A percentile compares a stretch with the other conserved stretches of the same genome.
Evolutionary conservation across 1,284 basidiomycete species (phyloP).

Genomic region (Trichosporon sp.): DNA sequence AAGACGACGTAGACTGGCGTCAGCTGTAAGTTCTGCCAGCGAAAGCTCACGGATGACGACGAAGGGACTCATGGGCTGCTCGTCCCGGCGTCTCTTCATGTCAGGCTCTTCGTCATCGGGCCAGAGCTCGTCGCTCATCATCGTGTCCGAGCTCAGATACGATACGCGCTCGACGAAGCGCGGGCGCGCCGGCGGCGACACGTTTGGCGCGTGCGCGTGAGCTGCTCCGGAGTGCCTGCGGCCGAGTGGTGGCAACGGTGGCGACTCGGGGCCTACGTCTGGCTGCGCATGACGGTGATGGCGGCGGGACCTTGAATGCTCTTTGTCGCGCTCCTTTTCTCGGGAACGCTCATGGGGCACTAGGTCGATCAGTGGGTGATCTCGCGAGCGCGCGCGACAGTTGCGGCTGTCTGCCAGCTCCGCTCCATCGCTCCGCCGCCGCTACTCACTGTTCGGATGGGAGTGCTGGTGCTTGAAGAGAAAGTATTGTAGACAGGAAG

Average conservation of each 20-base stretch:
- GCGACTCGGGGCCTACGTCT: not conserved
- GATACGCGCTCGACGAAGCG: not conserved
- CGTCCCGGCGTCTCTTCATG: conserved; percentile 9
- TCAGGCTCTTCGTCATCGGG: not conserved
- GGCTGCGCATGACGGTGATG: not conserved
- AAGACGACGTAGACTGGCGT: conserved; percentile 42
- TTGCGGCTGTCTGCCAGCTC: not conserved
- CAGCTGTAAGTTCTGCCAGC: not conserved
- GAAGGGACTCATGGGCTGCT: conserved; percentile 44
- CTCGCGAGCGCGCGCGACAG: not conserved
- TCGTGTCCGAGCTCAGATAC: not conserved
- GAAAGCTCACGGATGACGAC: conserved; percentile 39
- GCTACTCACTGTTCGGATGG: not conserved
- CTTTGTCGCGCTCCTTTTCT: not conserved
- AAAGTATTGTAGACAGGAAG: not conserved
- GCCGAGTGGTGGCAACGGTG: not conserved
- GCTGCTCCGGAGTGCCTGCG: not conserved
- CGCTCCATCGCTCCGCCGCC: not conserved
- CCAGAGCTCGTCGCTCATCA: not conserved
- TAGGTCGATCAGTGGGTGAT: not conserved
- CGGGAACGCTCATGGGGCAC: not conserved
- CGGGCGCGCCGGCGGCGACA: not conserved
- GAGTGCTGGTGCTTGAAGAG: not conserved
- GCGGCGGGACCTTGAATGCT: not conserved
- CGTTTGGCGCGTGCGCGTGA: not conserved